These are phyloP conservation scores for Cystobasidiaceae sp. DNA, from an alignment of 1,284 basidiomycete species.

Conservation along the genomic window DNA sequence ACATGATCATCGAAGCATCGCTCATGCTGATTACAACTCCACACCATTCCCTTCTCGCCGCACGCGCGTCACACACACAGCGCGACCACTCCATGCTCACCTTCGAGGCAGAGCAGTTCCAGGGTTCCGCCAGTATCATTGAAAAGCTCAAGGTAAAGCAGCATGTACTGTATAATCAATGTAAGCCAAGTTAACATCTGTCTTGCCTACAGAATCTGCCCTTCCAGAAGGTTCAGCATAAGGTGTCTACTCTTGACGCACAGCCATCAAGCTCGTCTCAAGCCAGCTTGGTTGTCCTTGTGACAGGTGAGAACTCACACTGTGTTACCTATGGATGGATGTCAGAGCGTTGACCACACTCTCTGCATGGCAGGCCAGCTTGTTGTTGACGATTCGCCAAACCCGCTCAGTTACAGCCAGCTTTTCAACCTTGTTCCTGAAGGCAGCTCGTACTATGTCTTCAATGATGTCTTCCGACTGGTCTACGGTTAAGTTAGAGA, in stretches of 20 bases:
- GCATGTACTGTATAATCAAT: no score
- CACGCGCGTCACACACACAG: no score
- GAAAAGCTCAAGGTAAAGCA: slow-evolving; percentile 71
- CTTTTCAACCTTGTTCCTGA: slow-evolving; percentile 86
- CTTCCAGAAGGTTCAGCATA: slow-evolving; percentile 76
- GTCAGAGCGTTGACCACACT: no score
- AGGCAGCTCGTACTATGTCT: slow-evolving; percentile 42
- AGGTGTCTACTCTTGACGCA: slow-evolving; percentile 75
- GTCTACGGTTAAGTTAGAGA: slow-evolving; percentile 34
- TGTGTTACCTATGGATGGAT: no score
- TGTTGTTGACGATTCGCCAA: slow-evolving; percentile 68
- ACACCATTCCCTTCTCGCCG: no score
- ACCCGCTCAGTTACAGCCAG: slow-evolving; percentile 83
- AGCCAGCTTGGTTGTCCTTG: slow-evolving; percentile 72
- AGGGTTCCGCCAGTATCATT: slow-evolving; percentile 60
- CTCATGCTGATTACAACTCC: no score
- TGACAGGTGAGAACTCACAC: no score
- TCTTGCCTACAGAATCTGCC: slow-evolving; percentile 74
- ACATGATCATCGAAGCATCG: no score
- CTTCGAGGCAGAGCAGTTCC: slow-evolving; percentile 67
- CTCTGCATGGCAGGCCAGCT: no score
- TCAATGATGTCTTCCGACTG: slow-evolving; percentile 41
- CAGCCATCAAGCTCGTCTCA: slow-evolving; percentile 69
- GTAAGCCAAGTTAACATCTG: no score
- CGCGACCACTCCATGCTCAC: slow-evolving; percentile 79